Conservation (phyloP, 805 yeast species). For the Candida argentea region DNA sequence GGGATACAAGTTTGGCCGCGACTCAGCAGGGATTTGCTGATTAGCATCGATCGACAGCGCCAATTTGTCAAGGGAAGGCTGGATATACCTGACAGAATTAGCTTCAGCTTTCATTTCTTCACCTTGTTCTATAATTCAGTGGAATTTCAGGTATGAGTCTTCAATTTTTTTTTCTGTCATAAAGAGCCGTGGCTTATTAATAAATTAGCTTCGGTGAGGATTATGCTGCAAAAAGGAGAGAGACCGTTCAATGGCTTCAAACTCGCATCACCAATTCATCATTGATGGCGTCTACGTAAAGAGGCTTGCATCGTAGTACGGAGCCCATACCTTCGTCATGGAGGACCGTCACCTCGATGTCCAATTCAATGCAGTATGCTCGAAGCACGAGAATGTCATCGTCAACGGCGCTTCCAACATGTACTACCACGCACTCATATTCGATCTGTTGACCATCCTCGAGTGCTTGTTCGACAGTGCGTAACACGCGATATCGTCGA, state of each 20-base stretch:
- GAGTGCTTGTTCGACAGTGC: slow-evolving; percentile 9
- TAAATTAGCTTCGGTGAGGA: too few species aligned
- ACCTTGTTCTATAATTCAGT: too few species aligned
- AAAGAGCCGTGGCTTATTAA: too few species aligned
- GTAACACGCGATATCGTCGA: slow-evolving; percentile 17
- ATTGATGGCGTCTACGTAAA: too few species aligned
- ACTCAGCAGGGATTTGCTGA: slow-evolving; percentile 3
- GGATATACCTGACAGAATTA: slow-evolving; percentile 12
- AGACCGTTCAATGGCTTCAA: too few species aligned
- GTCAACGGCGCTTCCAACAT: slow-evolving; percentile 13
- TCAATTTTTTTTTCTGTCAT: too few species aligned
- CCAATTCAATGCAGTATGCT: slow-evolving; percentile 40
- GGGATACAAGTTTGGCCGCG: slow-evolving; percentile 63
- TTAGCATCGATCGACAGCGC: slow-evolving; percentile 14
- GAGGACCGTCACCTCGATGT: slow-evolving; percentile 30
- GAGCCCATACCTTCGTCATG: neutral
- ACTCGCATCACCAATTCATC: too few species aligned
- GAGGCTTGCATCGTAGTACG: too few species aligned
- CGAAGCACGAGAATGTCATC: slow-evolving; percentile 18
- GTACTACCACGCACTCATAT: slow-evolving; percentile 33
- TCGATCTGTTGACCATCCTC: neutral
- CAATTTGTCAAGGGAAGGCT: slow-evolving; percentile 27
- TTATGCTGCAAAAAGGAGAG: too few species aligned
- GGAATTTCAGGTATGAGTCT: too few species aligned
- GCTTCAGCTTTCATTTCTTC: too few species aligned